phyloP scores from a whole-genome alignment of 768 basidiomycete genomes.

The Hericium coralloides region DNA sequence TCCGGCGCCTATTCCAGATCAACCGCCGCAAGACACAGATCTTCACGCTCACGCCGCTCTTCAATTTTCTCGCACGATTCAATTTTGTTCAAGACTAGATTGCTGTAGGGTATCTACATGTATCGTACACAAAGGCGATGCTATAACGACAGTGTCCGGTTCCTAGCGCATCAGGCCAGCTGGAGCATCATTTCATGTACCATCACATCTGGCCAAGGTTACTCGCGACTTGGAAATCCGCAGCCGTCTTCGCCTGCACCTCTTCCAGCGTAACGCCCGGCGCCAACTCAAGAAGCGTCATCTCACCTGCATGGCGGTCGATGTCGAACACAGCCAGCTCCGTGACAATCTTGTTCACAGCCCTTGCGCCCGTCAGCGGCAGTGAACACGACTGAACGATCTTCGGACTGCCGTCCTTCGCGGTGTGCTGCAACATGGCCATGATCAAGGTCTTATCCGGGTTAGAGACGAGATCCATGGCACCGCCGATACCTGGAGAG shows the following conservation, averaged over 20 bases:
- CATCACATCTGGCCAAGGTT: constrained; percentile 30
- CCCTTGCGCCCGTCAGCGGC: constrained; percentile 79
- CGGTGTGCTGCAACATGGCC: constrained; percentile 79
- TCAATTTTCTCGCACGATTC: neutral
- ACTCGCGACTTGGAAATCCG: constrained; percentile 57
- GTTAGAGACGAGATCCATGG: constrained; percentile 93
- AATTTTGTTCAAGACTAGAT: neutral
- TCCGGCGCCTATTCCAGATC: neutral
- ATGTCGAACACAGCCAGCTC: constrained; percentile 86
- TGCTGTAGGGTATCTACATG: neutral
- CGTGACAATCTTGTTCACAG: constrained; percentile 85
- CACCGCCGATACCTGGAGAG: constrained; percentile 75
- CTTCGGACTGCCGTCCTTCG: constrained; percentile 84
- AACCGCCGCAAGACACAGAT: neutral
- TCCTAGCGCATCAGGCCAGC: too few species aligned
- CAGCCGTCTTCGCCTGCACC: constrained; percentile 74
- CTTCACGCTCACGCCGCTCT: neutral
- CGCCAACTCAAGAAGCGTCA: constrained; percentile 74
- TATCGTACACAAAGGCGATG: neutral
- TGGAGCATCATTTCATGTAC: too few species aligned
- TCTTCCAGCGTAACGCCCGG: constrained; percentile 77
- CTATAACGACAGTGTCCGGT: too few species aligned
- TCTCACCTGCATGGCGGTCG: constrained; percentile 59
- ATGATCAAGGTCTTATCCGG: constrained; percentile 92
- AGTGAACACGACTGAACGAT: constrained; percentile 72